Conservation (phyloP, 1,139 yeast genomes). For the Geotrichum fermentans region DNA sequence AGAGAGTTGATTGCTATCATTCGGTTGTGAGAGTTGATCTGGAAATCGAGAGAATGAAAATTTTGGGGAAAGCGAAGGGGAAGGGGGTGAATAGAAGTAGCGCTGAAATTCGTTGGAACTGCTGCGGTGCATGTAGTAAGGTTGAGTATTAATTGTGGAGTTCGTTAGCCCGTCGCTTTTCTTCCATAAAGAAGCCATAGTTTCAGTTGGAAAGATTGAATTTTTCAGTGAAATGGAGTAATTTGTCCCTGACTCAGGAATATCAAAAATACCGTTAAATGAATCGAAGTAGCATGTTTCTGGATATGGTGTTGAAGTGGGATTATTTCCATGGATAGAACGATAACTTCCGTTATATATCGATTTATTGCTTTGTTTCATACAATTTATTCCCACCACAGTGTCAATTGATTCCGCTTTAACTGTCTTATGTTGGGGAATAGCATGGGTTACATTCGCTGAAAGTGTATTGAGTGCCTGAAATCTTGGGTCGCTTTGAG, state of each 20-base stretch:
- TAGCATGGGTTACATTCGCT: conserved; percentile 16
- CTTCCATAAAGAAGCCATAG: not conserved
- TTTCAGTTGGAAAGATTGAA: not conserved
- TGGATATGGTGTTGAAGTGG: not conserved
- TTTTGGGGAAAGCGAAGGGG: not conserved
- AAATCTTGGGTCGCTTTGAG: not conserved
- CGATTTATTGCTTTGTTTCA: too few relatives aligned
- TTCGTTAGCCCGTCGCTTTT: too few relatives aligned
- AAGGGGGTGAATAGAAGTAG: not conserved
- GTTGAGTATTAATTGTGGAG: too few relatives aligned
- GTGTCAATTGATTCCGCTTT: conserved; percentile 4
- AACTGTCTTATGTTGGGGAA: conserved; percentile 16
- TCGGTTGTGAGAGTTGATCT: not conserved
- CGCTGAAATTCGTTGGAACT: too few relatives aligned
- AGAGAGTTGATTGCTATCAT: not conserved
- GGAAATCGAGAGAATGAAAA: not conserved
- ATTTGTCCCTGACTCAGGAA: conserved; percentile 4
- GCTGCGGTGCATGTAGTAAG: too few relatives aligned
- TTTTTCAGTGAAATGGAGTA: conserved; percentile 5
- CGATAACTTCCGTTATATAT: too few relatives aligned
- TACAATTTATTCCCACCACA: too few relatives aligned
- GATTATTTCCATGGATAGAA: too few relatives aligned
- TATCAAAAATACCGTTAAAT: conserved; percentile 5
- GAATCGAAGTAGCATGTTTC: not conserved
- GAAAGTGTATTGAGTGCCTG: not conserved